Evolutionary conservation across 1,139 yeast species (phyloP).

Genomic region (Taiozyma sp.): DNA sequence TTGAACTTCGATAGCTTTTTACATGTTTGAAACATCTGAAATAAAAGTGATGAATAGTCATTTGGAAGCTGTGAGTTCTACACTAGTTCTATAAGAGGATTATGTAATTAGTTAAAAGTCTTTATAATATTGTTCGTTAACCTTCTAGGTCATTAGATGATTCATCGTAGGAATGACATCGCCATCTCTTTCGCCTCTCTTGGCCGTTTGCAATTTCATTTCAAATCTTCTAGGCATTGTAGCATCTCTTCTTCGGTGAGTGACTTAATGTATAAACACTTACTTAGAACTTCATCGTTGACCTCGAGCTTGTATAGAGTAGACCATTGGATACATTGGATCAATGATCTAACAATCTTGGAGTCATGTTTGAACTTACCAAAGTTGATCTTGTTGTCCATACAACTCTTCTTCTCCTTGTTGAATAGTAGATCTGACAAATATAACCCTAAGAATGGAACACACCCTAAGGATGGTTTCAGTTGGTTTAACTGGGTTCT

Average conservation of each 20-base stretch:
- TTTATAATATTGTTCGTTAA: not conserved
- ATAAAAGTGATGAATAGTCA: too few relatives aligned
- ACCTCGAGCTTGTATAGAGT: slow-evolving; percentile 48
- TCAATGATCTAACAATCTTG: slow-evolving; percentile 69
- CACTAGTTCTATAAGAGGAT: not conserved
- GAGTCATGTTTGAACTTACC: slow-evolving; percentile 77
- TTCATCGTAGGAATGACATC: not conserved
- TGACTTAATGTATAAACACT: slow-evolving; percentile 77
- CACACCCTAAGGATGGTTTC: slow-evolving; percentile 73
- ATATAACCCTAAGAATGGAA: slow-evolving; percentile 87
- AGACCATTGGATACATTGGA: slow-evolving; percentile 86
- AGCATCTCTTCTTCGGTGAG: slow-evolving; percentile 76
- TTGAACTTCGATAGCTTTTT: too few relatives aligned
- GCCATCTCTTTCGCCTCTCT: not conserved
- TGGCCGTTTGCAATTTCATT: not conserved
- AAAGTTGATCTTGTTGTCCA: slow-evolving; percentile 57
- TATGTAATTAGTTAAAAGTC: not conserved
- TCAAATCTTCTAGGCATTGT: slow-evolving; percentile 25
- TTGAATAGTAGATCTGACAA: slow-evolving; percentile 79
- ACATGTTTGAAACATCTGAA: not conserved
- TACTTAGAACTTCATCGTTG: slow-evolving; percentile 65
- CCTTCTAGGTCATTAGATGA: not conserved
- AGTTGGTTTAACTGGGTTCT: slow-evolving; percentile 58
- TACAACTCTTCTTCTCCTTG: slow-evolving; percentile 49
- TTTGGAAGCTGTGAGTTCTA: not conserved